A percentile compares a stretch with the other conserved stretches of the same genome.
Conservation (phyloP, 73 alveolate species). For the Symbiodinium natans region DNA sequence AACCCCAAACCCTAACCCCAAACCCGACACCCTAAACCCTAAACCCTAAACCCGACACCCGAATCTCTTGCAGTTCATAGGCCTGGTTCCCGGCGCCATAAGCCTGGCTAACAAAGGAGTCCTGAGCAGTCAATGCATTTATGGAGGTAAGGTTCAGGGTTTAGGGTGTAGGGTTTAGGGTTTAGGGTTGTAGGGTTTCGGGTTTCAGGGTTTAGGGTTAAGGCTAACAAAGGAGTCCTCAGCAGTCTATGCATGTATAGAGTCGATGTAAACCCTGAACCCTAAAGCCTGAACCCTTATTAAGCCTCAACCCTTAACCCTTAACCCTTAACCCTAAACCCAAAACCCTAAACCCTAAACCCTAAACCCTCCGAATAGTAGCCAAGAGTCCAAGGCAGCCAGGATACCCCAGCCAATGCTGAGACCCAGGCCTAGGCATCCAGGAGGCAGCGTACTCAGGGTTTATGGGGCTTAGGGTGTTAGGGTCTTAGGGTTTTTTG, state of each 20-base stretch:
- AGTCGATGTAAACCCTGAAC: too few relatives aligned
- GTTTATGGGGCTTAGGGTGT: too few relatives aligned
- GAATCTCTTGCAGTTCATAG: too few relatives aligned
- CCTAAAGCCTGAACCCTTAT: too few relatives aligned
- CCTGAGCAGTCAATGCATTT: background rate
- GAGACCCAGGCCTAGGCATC: conserved; percentile 33
- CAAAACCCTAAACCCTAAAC: background rate
- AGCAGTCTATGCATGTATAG: too few relatives aligned
- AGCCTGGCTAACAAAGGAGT: conserved; percentile 76
- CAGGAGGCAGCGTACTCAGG: background rate
- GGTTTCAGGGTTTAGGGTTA: background rate
- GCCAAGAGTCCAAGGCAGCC: conserved; percentile 45
- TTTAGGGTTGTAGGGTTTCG: background rate
- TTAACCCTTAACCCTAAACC: background rate
- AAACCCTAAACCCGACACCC: too few relatives aligned
- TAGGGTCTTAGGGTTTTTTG: too few relatives aligned
- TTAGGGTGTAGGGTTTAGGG: background rate
- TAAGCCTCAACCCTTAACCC: background rate
- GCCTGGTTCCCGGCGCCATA: conserved; percentile 79
- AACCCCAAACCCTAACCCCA: too few relatives aligned
- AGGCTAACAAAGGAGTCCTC: too few relatives aligned
- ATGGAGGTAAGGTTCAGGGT: background rate
- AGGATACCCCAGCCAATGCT: conserved; percentile 87
- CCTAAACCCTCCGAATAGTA: background rate
- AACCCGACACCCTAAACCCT: too few relatives aligned